Conservation (phyloP, 805 yeast genomes). For the Cyberlindnera galapagoensis region DNA sequence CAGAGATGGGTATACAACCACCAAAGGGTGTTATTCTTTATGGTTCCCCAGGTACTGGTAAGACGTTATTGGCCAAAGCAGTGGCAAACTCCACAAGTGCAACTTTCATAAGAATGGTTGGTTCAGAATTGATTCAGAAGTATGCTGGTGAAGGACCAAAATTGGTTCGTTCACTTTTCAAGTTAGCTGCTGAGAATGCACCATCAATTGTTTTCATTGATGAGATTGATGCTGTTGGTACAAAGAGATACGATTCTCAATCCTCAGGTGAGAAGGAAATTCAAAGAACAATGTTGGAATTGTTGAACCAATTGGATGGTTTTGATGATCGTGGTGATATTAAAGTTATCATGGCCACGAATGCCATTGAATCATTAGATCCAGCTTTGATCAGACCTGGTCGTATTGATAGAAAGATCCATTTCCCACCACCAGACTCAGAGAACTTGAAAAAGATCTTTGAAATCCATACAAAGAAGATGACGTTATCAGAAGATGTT, state of each 20-base stretch:
- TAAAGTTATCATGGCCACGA: slow-evolving; percentile 97
- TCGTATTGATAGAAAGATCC: slow-evolving; percentile 90
- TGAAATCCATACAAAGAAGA: slow-evolving; percentile 85
- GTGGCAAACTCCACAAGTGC: slow-evolving; percentile 98
- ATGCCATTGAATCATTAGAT: slow-evolving; percentile 87
- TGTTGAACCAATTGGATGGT: slow-evolving; percentile 92
- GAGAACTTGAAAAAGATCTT: slow-evolving; percentile 90
- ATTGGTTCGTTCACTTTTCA: slow-evolving; percentile 87
- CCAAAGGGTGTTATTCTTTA: slow-evolving; percentile 96
- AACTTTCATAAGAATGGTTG: slow-evolving; percentile 91
- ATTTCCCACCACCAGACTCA: slow-evolving; percentile 93
- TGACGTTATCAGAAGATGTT: slow-evolving; percentile 85
- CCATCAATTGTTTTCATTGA: slow-evolving; percentile 98
- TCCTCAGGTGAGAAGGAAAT: slow-evolving; percentile 97
- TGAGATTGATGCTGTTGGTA: slow-evolving; percentile 98
- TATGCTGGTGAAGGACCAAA: slow-evolving; percentile 98
- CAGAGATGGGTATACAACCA: slow-evolving; percentile 98
- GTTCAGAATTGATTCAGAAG: slow-evolving; percentile 94
- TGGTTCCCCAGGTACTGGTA: slow-evolving; percentile 98
- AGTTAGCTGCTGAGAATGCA: slow-evolving; percentile 94
- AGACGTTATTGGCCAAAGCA: slow-evolving; percentile 91
- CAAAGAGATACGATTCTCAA: slow-evolving; percentile 84
- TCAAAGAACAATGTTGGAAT: slow-evolving; percentile 95
- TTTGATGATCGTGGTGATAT: slow-evolving; percentile 97
- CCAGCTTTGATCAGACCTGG: slow-evolving; percentile 97